phyloP scores from a whole-genome alignment of 768 basidiomycete genomes.

The Auricularia sp. region DNA sequence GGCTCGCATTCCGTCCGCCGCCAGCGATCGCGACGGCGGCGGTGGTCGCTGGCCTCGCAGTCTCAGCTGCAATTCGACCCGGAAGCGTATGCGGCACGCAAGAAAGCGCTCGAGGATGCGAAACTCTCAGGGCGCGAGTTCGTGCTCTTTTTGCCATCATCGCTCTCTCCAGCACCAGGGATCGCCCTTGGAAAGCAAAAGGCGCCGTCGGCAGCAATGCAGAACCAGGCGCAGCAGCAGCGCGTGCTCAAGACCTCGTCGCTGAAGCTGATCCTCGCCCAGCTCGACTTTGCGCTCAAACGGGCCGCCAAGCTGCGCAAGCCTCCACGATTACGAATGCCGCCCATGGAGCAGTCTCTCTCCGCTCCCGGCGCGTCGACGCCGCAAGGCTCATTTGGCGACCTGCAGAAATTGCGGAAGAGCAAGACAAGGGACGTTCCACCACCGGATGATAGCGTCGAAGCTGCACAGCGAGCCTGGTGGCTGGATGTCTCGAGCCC shows the following conservation, averaged over 20 bases:
- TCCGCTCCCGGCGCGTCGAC: slow-evolving; percentile 13
- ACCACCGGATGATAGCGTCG: slow-evolving; percentile 18
- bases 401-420: slow-evolving; percentile 29
- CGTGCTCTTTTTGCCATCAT: slow-evolving; percentile 13
- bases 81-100: slow-evolving; percentile 28
- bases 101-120: slow-evolving; percentile 38
- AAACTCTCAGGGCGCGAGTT: slow-evolving; percentile 36
- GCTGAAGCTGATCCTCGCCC: slow-evolving; percentile 36
- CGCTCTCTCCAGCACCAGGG: not conserved
- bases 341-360: slow-evolving; percentile 1
- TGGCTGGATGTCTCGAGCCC: slow-evolving; percentile 87
- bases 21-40: slow-evolving; percentile 1
- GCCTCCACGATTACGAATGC: slow-evolving; percentile 5
- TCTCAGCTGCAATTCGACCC: slow-evolving; percentile 12
- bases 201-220: slow-evolving; percentile 1
- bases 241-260: slow-evolving; percentile 36
- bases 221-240: slow-evolving; percentile 11
- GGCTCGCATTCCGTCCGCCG: slow-evolving; percentile 8
- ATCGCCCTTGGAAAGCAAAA: not conserved
- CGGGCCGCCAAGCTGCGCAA: slow-evolving; percentile 26
- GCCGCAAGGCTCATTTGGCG: slow-evolving; percentile 21
- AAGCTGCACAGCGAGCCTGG: slow-evolving; percentile 47
- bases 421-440: slow-evolving; percentile 25
- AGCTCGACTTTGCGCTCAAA: slow-evolving; percentile 41
- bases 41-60: slow-evolving; percentile 9